Percentiles rank a stretch among this genome's conserved stretches.
These are phyloP conservation scores for Penicillium crustosum DNA, from an alignment of 2,329 filamentous ascomycete genomes.

Conservation along the genomic window DNA sequence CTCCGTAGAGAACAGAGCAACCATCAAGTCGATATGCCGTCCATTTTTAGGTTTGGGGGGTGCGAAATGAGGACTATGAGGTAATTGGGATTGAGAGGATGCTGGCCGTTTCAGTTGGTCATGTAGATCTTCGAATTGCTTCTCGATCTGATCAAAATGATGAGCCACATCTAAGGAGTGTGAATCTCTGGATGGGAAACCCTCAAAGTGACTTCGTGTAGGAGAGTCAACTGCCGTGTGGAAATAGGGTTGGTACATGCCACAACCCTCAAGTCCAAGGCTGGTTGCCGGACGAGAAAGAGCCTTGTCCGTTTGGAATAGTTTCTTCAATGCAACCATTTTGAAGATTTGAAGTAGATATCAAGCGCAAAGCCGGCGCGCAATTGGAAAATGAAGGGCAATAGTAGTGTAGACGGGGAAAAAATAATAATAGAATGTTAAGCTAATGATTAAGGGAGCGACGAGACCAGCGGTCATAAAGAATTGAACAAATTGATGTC, in stretches of 20 bases:
- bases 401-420: conserved; percentile 4
- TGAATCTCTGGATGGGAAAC: conserved; percentile 15
- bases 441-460: conserved; percentile 13
- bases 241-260: conserved; percentile 9
- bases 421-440: not conserved
- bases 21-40: conserved; percentile 44
- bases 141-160: conserved; percentile 41
- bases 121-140: conserved; percentile 42
- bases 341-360: conserved; percentile 10
- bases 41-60: conserved; percentile 24
- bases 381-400: conserved; percentile 1
- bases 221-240: conserved; percentile 10
- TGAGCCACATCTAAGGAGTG: conserved; percentile 29
- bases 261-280: conserved; percentile 8
- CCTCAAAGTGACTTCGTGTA: conserved; percentile 12
- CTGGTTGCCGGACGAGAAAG: conserved; percentile 15
- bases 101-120: conserved; percentile 34
- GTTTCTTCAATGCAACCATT: conserved; percentile 38
- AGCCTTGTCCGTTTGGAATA: conserved; percentile 34
- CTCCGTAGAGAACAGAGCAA: conserved; percentile 40
- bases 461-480: conserved; percentile 20
- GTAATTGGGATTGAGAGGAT: conserved; percentile 28
- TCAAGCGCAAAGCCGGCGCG: conserved; percentile 4
- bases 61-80: conserved; percentile 23
- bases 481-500: conserved; percentile 12